A percentile compares a stretch with the other conserved stretches of the same genome.
phyloP scores from a whole-genome alignment of 805 yeast genomes.

The Candida xiaguanensis region DNA sequence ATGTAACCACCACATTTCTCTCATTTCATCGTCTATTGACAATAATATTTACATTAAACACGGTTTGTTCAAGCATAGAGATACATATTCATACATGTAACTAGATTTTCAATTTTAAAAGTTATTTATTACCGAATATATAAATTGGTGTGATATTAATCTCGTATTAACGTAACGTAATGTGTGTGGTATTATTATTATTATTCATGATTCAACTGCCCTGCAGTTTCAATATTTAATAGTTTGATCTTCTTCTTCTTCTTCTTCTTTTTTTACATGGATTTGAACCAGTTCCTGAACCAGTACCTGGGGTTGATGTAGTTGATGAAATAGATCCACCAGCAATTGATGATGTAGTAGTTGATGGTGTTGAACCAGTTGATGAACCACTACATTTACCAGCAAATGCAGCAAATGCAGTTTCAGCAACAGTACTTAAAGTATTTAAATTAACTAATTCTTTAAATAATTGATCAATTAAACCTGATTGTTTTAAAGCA shows the following conservation, averaged over 20 bases:
- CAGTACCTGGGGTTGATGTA: constrained; percentile 10
- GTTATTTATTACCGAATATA: too few species aligned
- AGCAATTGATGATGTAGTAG: constrained; percentile 6
- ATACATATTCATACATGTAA: too few species aligned
- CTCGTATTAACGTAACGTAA: too few species aligned
- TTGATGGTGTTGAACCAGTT: constrained; percentile 4
- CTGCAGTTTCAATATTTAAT: constrained; percentile 8
- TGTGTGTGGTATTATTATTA: too few species aligned
- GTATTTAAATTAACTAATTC: constrained; percentile 31
- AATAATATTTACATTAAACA: too few species aligned
- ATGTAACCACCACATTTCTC: too few species aligned
- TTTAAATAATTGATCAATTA: constrained; percentile 30
- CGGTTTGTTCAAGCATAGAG: too few species aligned
- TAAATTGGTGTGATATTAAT: too few species aligned
- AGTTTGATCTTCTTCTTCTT: constrained; percentile 23
- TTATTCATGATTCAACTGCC: neutral
- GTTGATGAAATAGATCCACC: constrained; percentile 4
- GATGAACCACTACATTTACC: constrained; percentile 23
- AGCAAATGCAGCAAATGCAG: constrained; percentile 36
- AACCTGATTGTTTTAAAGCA: constrained; percentile 31
- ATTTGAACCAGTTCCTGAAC: constrained; percentile 11
- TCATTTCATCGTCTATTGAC: too few species aligned
- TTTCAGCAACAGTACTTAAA: constrained; percentile 29
- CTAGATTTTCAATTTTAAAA: too few species aligned
- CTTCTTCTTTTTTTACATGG: constrained; percentile 19